Evolutionary conservation across 2,329 filamentous ascomycete genomes (phyloP).

Genomic region (Alternaria burnsii): DNA sequence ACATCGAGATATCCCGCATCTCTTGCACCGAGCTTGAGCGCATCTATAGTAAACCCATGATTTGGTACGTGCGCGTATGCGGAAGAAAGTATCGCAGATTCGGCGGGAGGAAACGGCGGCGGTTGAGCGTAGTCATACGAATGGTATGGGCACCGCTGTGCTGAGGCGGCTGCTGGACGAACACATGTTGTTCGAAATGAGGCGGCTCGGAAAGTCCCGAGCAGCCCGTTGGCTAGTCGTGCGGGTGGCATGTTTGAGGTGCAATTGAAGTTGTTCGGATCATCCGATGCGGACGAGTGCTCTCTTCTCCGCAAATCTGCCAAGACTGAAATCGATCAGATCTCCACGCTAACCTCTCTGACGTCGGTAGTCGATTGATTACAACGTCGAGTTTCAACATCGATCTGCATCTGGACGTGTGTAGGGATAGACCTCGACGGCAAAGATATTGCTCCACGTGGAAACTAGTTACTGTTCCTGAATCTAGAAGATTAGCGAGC

Average conservation of each 20-base stretch:
- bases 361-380: slow-evolving; percentile 7
- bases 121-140: slow-evolving; percentile 53
- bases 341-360: slow-evolving; percentile 5
- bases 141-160: slow-evolving; percentile 42
- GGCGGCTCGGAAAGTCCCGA: slow-evolving; percentile 36
- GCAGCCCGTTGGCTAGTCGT: slow-evolving; percentile 34
- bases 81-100: slow-evolving; percentile 81
- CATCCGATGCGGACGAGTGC: slow-evolving; percentile 27
- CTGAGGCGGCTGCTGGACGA: slow-evolving; percentile 23
- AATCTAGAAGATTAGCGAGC: background rate
- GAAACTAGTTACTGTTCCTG: background rate
- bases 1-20: slow-evolving; percentile 89
- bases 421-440: background rate
- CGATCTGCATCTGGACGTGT: background rate
- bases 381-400: background rate
- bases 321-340: slow-evolving; percentile 31
- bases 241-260: slow-evolving; percentile 38
- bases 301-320: slow-evolving; percentile 27
- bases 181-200: slow-evolving; percentile 7
- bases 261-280: slow-evolving; percentile 16
- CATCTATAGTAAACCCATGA: slow-evolving; percentile 80
- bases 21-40: slow-evolving; percentile 79
- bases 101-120: slow-evolving; percentile 71
- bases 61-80: slow-evolving; percentile 79
- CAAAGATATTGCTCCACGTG: background rate